Evolutionary conservation across 176 grass and related monocot genomes (phyloP), one percentile per base, ranked within the genome.

Genomic region (Eleusine coracana): DNA sequence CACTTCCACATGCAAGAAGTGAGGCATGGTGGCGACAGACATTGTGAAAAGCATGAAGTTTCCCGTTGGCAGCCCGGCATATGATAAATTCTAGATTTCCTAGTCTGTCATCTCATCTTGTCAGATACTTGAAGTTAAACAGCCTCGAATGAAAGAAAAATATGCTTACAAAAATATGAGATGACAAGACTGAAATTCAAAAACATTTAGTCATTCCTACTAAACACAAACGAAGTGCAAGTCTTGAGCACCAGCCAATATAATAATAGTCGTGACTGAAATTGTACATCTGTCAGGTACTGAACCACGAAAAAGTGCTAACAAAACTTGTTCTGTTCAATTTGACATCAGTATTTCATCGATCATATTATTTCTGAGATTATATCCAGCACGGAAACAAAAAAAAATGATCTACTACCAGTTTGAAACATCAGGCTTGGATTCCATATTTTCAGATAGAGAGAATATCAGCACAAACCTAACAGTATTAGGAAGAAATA

Each of bases 21-120:
- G 96, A 93, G 10, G 96, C 93, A 59, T 96, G 96, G 75, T 98
- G 96, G 72, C 85, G 84, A 67, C 91, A 99, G 13, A 96, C 96
- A 72, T 99, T 99, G 87, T 96, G 96, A 87, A 96, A 99, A 84
- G 88, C 91, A 54, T 44, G 85, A 59, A 96, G 91, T 66, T 79
- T 52, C 73, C 96, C 93, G 72, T 89, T 66, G 79, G 85, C 77
- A 79, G 92, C 89, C 52, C 89, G 87, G 44, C 92, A 98, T 76
- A 95, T 41, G 70, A 95, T 52, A 80, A 93, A 98, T 80, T 95
- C 83, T 65, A 95, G 87, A 84, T 93, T 91, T 83, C 96, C 93
- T 17, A 95, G 84, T 85, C 93, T 96, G 89, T 85, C 75, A 59
- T 65, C 68, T 87, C 80, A 81, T 45, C 68, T 40, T 83, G 61